A percentile compares a stretch with the other conserved stretches of the same genome.
Evolutionary conservation across 306 rosid genomes (phyloP).

Genomic region (Boehmeria nivea): DNA sequence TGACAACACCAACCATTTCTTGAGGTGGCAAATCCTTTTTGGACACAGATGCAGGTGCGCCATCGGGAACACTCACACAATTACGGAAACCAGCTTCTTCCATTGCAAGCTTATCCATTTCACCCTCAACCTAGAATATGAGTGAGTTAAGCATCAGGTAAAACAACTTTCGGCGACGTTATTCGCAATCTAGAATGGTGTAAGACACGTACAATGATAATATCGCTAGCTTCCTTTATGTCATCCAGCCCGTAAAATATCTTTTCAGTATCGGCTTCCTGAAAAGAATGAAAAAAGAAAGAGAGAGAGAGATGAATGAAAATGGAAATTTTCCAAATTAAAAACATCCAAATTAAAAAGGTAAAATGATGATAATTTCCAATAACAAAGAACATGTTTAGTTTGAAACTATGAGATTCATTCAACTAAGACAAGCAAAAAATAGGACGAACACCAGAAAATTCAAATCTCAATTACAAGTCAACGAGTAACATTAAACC

Average conservation of each 20-base stretch:
- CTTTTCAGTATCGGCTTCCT: constrained; percentile 86
- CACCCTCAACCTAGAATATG: constrained; percentile 91
- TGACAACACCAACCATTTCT: constrained; percentile 48
- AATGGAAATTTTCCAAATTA: neutral
- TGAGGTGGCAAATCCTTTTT: constrained; percentile 57
- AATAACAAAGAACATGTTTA: too few species aligned
- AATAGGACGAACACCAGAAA: too few species aligned
- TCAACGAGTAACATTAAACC: too few species aligned
- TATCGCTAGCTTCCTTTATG: constrained; percentile 60
- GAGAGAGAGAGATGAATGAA: neutral
- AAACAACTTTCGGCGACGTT: constrained; percentile 17
- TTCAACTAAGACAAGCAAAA: too few species aligned
- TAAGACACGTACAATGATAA: constrained; percentile 71
- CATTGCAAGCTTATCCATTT: constrained; percentile 94
- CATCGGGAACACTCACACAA: constrained; percentile 96
- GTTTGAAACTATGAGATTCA: neutral
- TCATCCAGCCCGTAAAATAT: constrained; percentile 91
- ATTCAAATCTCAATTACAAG: too few species aligned
- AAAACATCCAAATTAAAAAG: neutral
- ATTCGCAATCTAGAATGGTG: constrained; percentile 1
- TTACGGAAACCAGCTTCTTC: constrained; percentile 94
- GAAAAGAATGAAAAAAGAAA: constrained; percentile 32
- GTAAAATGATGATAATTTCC: too few species aligned
- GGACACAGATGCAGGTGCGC: constrained; percentile 81
- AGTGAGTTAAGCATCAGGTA: constrained; percentile 6